Evolutionary conservation across 805 yeast species (phyloP).

Genomic region (Candida nanaspora): DNA sequence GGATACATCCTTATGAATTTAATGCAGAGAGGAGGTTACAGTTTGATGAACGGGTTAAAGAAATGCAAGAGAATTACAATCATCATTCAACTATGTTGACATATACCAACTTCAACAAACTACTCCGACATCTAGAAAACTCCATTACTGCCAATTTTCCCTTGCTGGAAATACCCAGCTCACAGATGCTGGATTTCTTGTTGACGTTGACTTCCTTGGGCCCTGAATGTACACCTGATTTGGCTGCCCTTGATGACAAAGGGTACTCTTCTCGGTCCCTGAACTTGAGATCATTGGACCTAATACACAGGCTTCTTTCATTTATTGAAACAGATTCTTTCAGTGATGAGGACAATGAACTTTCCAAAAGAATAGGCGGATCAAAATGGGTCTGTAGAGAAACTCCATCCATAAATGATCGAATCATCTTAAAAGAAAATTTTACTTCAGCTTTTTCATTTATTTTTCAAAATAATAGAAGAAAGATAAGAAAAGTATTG

Average conservation of each 20-base stretch:
- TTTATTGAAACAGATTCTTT: background rate
- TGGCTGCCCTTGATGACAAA: conserved; percentile 19
- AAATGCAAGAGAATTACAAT: background rate
- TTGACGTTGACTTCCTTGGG: conserved; percentile 31
- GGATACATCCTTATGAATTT: too few relatives aligned
- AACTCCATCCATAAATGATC: too few relatives aligned
- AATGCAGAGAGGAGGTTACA: too few relatives aligned
- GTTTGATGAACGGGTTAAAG: too few relatives aligned
- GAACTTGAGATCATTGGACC: conserved; percentile 25
- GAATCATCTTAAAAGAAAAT: too few relatives aligned
- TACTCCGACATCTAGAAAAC: conserved; percentile 29
- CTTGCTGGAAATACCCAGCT: conserved; percentile 23
- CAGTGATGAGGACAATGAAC: background rate
- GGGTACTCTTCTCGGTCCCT: conserved; percentile 18
- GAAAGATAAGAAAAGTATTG: too few relatives aligned
- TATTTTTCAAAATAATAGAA: too few relatives aligned
- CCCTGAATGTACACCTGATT: conserved; percentile 16
- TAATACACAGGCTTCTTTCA: conserved; percentile 13
- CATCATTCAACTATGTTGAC: conserved; percentile 8
- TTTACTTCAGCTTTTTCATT: too few relatives aligned
- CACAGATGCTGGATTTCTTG: conserved; percentile 25
- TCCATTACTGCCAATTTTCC: conserved; percentile 18
- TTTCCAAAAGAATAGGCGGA: background rate
- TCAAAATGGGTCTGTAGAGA: background rate
- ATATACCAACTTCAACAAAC: conserved; percentile 25